Evolutionary conservation across 1,139 yeast genomes (phyloP), one percentile per base, ranked within the genome.

Genomic region (Suhomyces bribrorum): DNA sequence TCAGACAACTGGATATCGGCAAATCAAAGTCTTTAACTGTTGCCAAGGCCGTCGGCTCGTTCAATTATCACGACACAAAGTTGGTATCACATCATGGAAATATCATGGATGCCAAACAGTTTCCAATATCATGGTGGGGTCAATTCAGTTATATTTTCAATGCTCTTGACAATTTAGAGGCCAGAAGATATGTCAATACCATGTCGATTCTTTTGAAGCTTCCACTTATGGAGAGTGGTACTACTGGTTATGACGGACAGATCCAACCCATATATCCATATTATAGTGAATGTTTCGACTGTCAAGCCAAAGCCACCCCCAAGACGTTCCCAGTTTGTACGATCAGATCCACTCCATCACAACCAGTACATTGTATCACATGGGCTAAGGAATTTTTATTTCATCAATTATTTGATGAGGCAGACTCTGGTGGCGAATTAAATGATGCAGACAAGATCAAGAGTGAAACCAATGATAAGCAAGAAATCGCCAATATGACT

Each of bases 331-430:
- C 99, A 0, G 96, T 94, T 2, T 94, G 99, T 59, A 94, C 98
- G 0, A 94, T 94, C 40, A 73, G 99, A 48, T 87, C 96, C 7
- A 92, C 98, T 0, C 99, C 98, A 0, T 87, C 96, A 0, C 90
- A 85, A 57, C 97, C 97, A 0, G 84, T 92, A 7, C 99, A 94
- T 57, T 88, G 97, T 58, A 84, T 94, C 29, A 95, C 95, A 0
- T 94, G 99, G 98, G 96, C 97, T 11, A 94, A 94, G 55, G 88
- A 86, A 52, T 94, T 87, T 56, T 64, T 94, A 38, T 89, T 90
- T 56, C 73, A 79, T 27, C 95, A 89, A 56, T 67, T 94, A 37
- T 92, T 89, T 60, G 90, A 82, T 20, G 80, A 77, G 37, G 63
- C 69, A 17, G 73, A 73, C 12, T 60, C 25, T 5, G 38, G 40